These are phyloP conservation scores for Colletotrichum cereale DNA, from an alignment of 2,329 filamentous ascomycete species.

Conservation along the genomic window DNA sequence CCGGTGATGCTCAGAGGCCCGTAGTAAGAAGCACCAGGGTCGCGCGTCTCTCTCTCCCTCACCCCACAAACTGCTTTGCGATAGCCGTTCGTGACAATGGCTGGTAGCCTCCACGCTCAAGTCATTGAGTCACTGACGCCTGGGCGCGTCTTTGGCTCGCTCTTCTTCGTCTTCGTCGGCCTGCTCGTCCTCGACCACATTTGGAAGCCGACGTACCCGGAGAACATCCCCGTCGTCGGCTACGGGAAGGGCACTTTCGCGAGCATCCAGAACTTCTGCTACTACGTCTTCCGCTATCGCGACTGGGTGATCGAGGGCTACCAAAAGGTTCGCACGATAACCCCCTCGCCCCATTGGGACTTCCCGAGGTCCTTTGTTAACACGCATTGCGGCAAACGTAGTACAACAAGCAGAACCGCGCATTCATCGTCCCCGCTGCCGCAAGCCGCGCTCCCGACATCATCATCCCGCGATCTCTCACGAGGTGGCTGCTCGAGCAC, in stretches of 20 bases:
- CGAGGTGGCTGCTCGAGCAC: conserved; percentile 61
- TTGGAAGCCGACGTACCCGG: conserved; percentile 54
- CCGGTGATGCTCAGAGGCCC: conserved; percentile 4
- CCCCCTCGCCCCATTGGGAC: not conserved
- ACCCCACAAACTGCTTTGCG: not conserved
- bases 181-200: conserved; percentile 56
- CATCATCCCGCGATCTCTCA: conserved; percentile 58
- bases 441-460: conserved; percentile 57
- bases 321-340: conserved; percentile 49
- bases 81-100: conserved; percentile 16
- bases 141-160: conserved; percentile 45
- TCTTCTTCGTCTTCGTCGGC: conserved; percentile 50
- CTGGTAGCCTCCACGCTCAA: conserved; percentile 43
- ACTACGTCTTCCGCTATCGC: conserved; percentile 53
- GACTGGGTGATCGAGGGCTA: conserved; percentile 59
- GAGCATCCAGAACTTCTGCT: conserved; percentile 54
- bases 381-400: conserved; percentile 37
- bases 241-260: conserved; percentile 52
- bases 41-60: not conserved
- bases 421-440: conserved; percentile 58
- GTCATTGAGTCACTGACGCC: conserved; percentile 49
- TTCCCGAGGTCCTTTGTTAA: not conserved
- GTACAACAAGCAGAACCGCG: conserved; percentile 56
- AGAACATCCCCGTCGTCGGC: conserved; percentile 56
- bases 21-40: not conserved